Percentiles rank a stretch among this genome's conserved stretches.
These are phyloP conservation scores for Scedosporium apiospermum DNA, from an alignment of 2,329 filamentous ascomycete species.

Conservation along the genomic window DNA sequence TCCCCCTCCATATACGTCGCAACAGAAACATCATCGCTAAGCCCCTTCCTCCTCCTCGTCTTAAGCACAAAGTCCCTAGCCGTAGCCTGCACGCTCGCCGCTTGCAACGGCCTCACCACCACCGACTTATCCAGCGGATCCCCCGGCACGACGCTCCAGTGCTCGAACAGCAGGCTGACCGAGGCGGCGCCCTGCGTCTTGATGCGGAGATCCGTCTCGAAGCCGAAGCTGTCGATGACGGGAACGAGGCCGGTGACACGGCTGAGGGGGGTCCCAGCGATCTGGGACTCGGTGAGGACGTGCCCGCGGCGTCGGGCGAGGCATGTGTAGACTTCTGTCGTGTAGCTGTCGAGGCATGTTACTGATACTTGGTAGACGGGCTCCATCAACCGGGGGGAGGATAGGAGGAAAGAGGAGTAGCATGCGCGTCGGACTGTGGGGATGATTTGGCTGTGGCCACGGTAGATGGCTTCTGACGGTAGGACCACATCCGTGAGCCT, in stretches of 20 bases:
- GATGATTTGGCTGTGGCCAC: slow-evolving; percentile 94
- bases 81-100: slow-evolving; percentile 77
- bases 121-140: slow-evolving; percentile 88
- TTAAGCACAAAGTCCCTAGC: slow-evolving; percentile 95
- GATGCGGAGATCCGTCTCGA: slow-evolving; percentile 94
- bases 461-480: slow-evolving; percentile 83
- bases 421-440: slow-evolving; percentile 86
- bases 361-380: slow-evolving; percentile 89
- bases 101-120: slow-evolving; percentile 73
- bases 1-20: slow-evolving; percentile 95
- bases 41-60: slow-evolving; percentile 82
- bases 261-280: slow-evolving; percentile 90
- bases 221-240: slow-evolving; percentile 95
- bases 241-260: slow-evolving; percentile 84
- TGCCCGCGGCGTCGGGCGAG: slow-evolving; percentile 82
- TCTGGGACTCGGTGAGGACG: slow-evolving; percentile 85
- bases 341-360: slow-evolving; percentile 82
- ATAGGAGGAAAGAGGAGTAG: slow-evolving; percentile 96
- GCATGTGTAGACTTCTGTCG: slow-evolving; percentile 84
- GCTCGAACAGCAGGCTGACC: slow-evolving; percentile 86
- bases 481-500: slow-evolving; percentile 85
- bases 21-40: slow-evolving; percentile 91
- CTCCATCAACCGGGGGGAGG: slow-evolving; percentile 92
- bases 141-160: slow-evolving; percentile 91
- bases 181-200: slow-evolving; percentile 90